Base-by-base conservation (phyloP, 371 early-diverging fungal genomes). In the Rhizomucor pusillus region DNA sequence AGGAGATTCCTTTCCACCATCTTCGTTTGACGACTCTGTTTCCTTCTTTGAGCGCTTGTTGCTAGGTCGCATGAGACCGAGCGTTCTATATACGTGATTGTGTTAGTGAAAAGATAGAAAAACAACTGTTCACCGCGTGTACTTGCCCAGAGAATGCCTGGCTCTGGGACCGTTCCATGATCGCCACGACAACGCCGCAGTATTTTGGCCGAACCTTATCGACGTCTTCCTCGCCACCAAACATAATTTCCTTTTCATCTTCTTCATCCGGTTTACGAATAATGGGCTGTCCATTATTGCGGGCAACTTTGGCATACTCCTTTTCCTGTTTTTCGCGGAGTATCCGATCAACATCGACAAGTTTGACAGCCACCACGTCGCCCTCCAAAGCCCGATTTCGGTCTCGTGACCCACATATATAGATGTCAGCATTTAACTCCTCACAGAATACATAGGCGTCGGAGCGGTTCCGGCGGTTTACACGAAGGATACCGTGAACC, bases 301-400 rank as follows among this genome's bases (percentile, higher is more conserved):
- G 75, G 62, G 54, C 78, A 65, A 65, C 52, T 54, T 78, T 69
- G 20, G 71, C 74, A 34, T 75, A 73, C 62, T 84, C 79, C 51
- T 75, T 79, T 46, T 75, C 77, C 45, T 69, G 65, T 75, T 84
- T 85, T 45, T 81, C 79, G 20, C 64, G 59, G 37, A 77, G 57
- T 34, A 88, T 69, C 54, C 86, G 89, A 7, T 80, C 80, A 0
- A 84, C 86, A 51, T 82, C 81, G 16, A 96, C 77, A 22, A 94
- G 59, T 55, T 80, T 73, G 9, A 96, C 76, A 18, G 87, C 89
- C n/a, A 96, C 96, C 5, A 85, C 70, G 59, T 96, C 96, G 3
- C 92, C 93, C 46, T 92, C 90, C 19, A 94, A 62, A 1, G 95
- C 93, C 24, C 96, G 86, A 72, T 96, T 96, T 43, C 93, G 86